Evolutionary conservation across 352 stramenopile genomes (phyloP), one percentile per base, ranked within the genome.

Genomic region (Phytophthora pisi): DNA sequence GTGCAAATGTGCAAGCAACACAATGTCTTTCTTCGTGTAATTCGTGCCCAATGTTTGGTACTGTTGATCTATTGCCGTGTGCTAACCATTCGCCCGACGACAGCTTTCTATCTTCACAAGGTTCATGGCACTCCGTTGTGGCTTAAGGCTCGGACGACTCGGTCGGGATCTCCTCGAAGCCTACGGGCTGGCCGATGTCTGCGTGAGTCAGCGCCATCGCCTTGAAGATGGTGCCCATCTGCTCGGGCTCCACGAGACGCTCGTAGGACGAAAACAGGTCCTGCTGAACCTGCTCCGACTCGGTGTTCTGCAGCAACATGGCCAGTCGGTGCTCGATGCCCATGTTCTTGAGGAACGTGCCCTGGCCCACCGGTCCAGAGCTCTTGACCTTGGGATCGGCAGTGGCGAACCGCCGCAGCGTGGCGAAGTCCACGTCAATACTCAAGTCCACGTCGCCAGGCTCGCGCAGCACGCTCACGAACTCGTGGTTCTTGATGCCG

Each of bases 201-300:
- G 70, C 64, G 68, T 90, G 74, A 11, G 75, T 90, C 57, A 98
- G 75, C 5, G 92, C 93, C 77, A 99, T 84, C 26, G 96, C 96
- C 68, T 98, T 98, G 77, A 97, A 99, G 64, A 96, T 92, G 45
- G 89, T 85, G 26, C 95, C 96, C 93, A 98, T 98, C 61, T 98
- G 90, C 30, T 98, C 92, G 0, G 87, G 65, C 47, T 95, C 73
- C 18, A 98, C 86, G 34, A 99, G 87, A 28, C 95, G 92, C 70
- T 98, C 92, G 60, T 98, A 93, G 11, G 95, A 90, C 46, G 91
- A 87, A 63, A 96, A 97, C 16, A 98, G 69, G 46, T 97, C 83
- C 42, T 97, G 84, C 56, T 97, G 85, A 49, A 72, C 43, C 30
- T 96, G 86, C 16, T 95, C 86, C 50, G 72, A 81, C 63, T 83